These are phyloP conservation scores for Striga hermonthica DNA, from an alignment of 305 asterid genomes.

Conservation along the genomic window DNA sequence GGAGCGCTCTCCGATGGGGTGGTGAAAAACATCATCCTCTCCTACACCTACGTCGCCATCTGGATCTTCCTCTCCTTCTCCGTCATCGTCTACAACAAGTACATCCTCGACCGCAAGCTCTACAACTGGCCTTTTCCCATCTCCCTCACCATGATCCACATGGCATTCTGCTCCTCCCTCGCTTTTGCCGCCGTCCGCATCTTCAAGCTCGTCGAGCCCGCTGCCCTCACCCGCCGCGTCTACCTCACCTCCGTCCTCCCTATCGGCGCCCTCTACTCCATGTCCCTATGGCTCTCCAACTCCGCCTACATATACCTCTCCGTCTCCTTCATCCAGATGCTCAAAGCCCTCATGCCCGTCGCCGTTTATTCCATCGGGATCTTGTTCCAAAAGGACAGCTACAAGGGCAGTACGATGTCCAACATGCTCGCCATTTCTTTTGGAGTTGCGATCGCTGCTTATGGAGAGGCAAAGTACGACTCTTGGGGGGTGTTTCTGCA, in stretches of 20 bases:
- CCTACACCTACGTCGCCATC: slow-evolving; percentile 44
- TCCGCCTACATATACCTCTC: slow-evolving; percentile 59
- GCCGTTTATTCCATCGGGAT: slow-evolving; percentile 53
- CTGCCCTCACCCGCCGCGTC: slow-evolving; percentile 42
- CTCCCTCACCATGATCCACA: slow-evolving; percentile 60
- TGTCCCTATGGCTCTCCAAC: slow-evolving; percentile 54
- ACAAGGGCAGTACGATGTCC: slow-evolving; percentile 37
- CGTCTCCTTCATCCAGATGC: slow-evolving; percentile 58
- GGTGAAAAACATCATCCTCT: slow-evolving; percentile 43
- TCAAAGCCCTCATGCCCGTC: slow-evolving; percentile 57
- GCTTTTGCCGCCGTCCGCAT: slow-evolving; percentile 48
- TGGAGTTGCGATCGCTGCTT: slow-evolving; percentile 55
- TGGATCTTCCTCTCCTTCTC: slow-evolving; percentile 56
- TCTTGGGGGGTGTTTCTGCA: slow-evolving; percentile 47
- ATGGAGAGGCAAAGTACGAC: slow-evolving; percentile 50
- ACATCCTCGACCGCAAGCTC: slow-evolving; percentile 48
- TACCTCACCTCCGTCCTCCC: slow-evolving; percentile 51
- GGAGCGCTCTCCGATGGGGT: slow-evolving; percentile 41
- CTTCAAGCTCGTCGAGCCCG: slow-evolving; percentile 49
- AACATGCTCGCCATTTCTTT: slow-evolving; percentile 53
- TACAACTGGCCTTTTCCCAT: slow-evolving; percentile 59
- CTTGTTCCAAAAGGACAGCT: slow-evolving; percentile 40
- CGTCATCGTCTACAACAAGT: slow-evolving; percentile 57
- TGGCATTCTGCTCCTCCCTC: slow-evolving; percentile 52
- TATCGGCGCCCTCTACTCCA: slow-evolving; percentile 50